Evolutionary conservation across 2,329 filamentous ascomycete genomes (phyloP).

Genomic region (Botrytis fragariae): DNA sequence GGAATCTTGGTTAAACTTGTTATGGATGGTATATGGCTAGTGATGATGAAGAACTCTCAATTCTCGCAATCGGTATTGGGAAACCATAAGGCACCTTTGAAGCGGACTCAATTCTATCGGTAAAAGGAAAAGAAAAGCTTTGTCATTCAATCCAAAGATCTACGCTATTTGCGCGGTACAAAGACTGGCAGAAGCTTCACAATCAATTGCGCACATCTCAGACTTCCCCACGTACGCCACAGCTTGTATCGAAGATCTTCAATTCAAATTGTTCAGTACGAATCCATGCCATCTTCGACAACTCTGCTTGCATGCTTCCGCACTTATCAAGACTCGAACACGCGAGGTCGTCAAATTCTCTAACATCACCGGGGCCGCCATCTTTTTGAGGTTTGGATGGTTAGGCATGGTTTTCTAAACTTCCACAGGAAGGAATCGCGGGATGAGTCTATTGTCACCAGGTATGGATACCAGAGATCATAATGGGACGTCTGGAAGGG

Average conservation of each 20-base stretch:
- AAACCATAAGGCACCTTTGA: slow-evolving; percentile 30
- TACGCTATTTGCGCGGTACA: slow-evolving; percentile 18
- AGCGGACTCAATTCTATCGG: slow-evolving; percentile 18
- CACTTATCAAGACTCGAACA: slow-evolving; percentile 14
- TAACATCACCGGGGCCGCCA: slow-evolving; percentile 11
- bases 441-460: slow-evolving; percentile 45
- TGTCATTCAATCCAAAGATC: slow-evolving; percentile 14
- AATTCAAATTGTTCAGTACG: slow-evolving; percentile 7
- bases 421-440: slow-evolving; percentile 33
- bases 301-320: slow-evolving; percentile 17
- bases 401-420: slow-evolving; percentile 26
- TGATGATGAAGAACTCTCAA: slow-evolving; percentile 36
- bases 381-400: slow-evolving; percentile 16
- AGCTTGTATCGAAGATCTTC: slow-evolving; percentile 16
- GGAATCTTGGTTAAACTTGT: slow-evolving; percentile 19
- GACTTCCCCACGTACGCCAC: slow-evolving; percentile 21
- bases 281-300: slow-evolving; percentile 19
- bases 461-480: slow-evolving; percentile 48
- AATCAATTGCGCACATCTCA: slow-evolving; percentile 18
- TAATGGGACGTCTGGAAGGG: slow-evolving; percentile 38
- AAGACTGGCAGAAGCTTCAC: slow-evolving; percentile 21
- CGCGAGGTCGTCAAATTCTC: slow-evolving; percentile 8
- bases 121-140: slow-evolving; percentile 10
- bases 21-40: slow-evolving; percentile 25
- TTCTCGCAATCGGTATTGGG: slow-evolving; percentile 32